These are phyloP conservation scores for Sclerotiophoma versabilis DNA, from an alignment of 2,329 filamentous ascomycete genomes.

Conservation along the genomic window DNA sequence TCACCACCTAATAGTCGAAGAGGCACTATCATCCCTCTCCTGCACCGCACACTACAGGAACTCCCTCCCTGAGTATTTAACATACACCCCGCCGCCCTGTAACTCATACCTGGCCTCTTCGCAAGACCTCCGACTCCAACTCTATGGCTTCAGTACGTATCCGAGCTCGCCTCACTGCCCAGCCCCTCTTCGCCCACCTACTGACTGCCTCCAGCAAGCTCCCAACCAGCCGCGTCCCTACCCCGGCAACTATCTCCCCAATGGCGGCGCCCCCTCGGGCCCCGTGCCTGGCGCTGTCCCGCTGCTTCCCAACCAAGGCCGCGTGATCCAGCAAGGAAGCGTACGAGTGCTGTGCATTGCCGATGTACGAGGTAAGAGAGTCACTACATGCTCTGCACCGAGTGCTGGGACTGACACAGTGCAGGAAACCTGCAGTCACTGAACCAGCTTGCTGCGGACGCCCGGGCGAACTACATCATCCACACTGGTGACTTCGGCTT, in stretches of 20 bases:
- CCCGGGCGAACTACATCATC: slow-evolving; percentile 95
- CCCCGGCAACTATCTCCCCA: slow-evolving; percentile 56
- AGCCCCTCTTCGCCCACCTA: slow-evolving; percentile 13
- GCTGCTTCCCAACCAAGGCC: slow-evolving; percentile 61
- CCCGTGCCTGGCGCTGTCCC: slow-evolving; percentile 55
- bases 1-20: slow-evolving; percentile 30
- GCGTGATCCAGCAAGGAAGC: slow-evolving; percentile 59
- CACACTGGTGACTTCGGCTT: slow-evolving; percentile 99
- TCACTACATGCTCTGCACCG: background rate
- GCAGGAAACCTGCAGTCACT: slow-evolving; percentile 94
- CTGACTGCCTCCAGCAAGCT: slow-evolving; percentile 54
- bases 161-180: slow-evolving; percentile 10
- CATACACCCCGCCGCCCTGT: slow-evolving; percentile 13
- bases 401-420: slow-evolving; percentile 15
- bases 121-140: slow-evolving; percentile 33
- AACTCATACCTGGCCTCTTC: slow-evolving; percentile 31
- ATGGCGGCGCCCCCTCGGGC: slow-evolving; percentile 53
- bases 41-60: slow-evolving; percentile 14
- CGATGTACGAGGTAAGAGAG: slow-evolving; percentile 57
- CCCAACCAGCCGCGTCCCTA: slow-evolving; percentile 60
- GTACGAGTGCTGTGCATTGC: slow-evolving; percentile 60
- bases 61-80: slow-evolving; percentile 14
- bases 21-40: slow-evolving; percentile 28
- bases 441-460: slow-evolving; percentile 94
- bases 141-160: slow-evolving; percentile 47